Conservation (phyloP, 495 filamentous ascomycete genomes). For the Penicillium angulare region DNA sequence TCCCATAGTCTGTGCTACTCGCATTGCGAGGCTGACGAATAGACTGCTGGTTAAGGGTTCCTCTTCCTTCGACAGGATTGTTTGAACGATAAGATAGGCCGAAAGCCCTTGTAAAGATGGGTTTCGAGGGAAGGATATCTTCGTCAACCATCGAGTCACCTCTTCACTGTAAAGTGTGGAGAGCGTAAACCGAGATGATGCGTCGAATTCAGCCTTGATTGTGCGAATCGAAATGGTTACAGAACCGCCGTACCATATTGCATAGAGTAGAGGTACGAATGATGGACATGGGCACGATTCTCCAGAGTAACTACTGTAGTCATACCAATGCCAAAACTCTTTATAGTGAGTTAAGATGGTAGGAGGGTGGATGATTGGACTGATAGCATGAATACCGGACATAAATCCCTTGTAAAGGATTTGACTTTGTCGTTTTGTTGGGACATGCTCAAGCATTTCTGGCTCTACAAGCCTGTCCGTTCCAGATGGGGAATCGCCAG, state of each 20-base stretch:
- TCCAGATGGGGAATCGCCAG: slow-evolving; percentile 36
- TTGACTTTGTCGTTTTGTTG: slow-evolving; percentile 46
- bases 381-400: slow-evolving; percentile 47
- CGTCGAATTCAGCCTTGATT: slow-evolving; percentile 44
- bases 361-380: slow-evolving; percentile 44
- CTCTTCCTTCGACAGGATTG: slow-evolving; percentile 47
- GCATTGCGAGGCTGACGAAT: slow-evolving; percentile 55
- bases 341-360: slow-evolving; percentile 43
- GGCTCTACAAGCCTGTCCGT: slow-evolving; percentile 38
- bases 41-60: slow-evolving; percentile 48
- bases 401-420: slow-evolving; percentile 48
- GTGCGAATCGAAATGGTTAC: slow-evolving; percentile 44
- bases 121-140: slow-evolving; percentile 46
- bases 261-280: slow-evolving; percentile 47
- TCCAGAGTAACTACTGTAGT: slow-evolving; percentile 44
- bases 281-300: slow-evolving; percentile 41
- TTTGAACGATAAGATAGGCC: slow-evolving; percentile 47
- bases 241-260: slow-evolving; percentile 50
- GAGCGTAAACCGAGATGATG: slow-evolving; percentile 32
- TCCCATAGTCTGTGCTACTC: slow-evolving; percentile 72
- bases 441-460: slow-evolving; percentile 45
- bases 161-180: slow-evolving; percentile 43
- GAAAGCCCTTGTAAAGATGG: slow-evolving; percentile 44
- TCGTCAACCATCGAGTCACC: slow-evolving; percentile 42
- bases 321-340: slow-evolving; percentile 51